These are phyloP conservation scores for Diaporthe caulivora DNA, from an alignment of 2,329 filamentous ascomycete genomes.

Conservation along the genomic window DNA sequence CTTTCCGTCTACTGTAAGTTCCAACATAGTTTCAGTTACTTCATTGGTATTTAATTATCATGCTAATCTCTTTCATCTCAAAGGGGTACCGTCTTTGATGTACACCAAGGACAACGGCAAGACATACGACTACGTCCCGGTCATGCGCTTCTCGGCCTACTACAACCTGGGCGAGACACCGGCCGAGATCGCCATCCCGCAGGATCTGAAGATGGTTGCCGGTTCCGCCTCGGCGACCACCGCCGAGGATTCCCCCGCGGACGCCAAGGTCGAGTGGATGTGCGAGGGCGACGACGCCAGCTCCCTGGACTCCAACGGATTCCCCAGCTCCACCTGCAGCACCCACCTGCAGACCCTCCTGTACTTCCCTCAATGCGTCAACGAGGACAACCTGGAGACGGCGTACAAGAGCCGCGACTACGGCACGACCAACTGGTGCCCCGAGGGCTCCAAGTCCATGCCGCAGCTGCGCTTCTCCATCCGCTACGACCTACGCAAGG, in stretches of 20 bases:
- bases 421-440: constrained; percentile 52
- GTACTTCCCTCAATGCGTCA: constrained; percentile 60
- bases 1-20: constrained; percentile 45
- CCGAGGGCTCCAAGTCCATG: constrained; percentile 55
- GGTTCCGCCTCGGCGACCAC: constrained; percentile 56
- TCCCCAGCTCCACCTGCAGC: constrained; percentile 77
- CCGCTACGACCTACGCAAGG: constrained; percentile 56
- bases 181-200: constrained; percentile 43
- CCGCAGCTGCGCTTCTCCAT: constrained; percentile 58
- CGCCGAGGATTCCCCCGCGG: constrained; percentile 36
- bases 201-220: constrained; percentile 50
- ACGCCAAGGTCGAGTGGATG: constrained; percentile 44
- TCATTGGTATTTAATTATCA: fast-evolving
- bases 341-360: constrained; percentile 71
- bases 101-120: constrained; percentile 39
- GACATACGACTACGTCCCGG: constrained; percentile 39
- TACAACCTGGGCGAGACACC: constrained; percentile 42
- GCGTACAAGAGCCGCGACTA: constrained; percentile 47
- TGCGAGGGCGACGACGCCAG: constrained; percentile 42
- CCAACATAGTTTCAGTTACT: too few relatives aligned
- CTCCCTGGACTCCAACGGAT: constrained; percentile 73
- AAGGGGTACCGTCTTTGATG: constrained; percentile 40
- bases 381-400: constrained; percentile 45
- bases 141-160: constrained; percentile 42
- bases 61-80: not conserved